Base-by-base conservation (phyloP, 2,329 filamentous ascomycete species). In the Capronia coronata region DNA sequence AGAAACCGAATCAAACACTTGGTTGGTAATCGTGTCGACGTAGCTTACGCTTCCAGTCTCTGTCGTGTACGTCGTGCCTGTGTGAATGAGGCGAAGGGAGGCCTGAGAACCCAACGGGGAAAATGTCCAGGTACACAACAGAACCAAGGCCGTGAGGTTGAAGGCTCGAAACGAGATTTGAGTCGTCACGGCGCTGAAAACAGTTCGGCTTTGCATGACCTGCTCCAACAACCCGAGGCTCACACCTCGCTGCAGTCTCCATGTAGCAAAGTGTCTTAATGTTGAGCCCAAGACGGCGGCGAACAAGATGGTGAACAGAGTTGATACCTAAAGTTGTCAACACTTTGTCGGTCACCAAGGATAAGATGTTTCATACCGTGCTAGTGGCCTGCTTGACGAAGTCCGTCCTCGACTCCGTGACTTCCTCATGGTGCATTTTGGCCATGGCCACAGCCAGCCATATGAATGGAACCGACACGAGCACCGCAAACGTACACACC, bases 31-130 rank as follows among this genome's bases (percentile, higher is more conserved):
- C 14, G 35, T 43, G 42, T 52, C 50, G 29, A 46, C 27, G 39
- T 51, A 49, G 41, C 29, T 30, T 25, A 47, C 39, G 18, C 9
- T 11, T 13, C 41, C 34, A 22, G 44, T 41, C 16, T 44, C 35
- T 29, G 49, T 47, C 2, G 44, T 50, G 22, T 51, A 49, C 10
- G 44, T 32, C 2, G 49, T 43, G 9, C 44, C 46, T 2, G 46
- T 48, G 2, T 41, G 44, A 21, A 52, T 43, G 8, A 54, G 34
- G 11, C 58, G 46, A 27, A 60, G 50, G 14, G 54, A 48, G 14
- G 56, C 50, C 42, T 60, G 58, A 10, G 56, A 56, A 11, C 58
- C 58, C 10, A 59, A 11, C 10, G 56, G 58, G 8, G 58, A 60
- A 18, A 59, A 49, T 2, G 45, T 41, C 58, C 58, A 60, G 35